Percentiles rank a stretch among this genome's conserved stretches.
phyloP scores from a whole-genome alignment of 2,329 filamentous ascomycete species.

The Teratosphaeria epicoccoides region DNA sequence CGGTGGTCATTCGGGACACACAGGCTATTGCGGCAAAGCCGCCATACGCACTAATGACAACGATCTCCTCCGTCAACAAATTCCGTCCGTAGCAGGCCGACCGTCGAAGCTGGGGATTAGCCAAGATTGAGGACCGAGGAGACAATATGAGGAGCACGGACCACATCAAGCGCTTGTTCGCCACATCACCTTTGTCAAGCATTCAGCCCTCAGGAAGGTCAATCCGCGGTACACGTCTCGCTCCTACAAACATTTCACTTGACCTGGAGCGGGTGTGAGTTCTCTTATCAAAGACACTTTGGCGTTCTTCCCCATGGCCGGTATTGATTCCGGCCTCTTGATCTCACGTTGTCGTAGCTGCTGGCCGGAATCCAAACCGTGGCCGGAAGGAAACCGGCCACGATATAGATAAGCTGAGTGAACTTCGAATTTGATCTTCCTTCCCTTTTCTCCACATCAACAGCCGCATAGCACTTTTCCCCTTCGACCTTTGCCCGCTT shows the following conservation, averaged over 20 bases:
- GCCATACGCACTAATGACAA: not conserved
- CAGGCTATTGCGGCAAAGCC: no score
- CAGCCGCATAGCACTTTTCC: not conserved
- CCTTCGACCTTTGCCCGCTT: not conserved
- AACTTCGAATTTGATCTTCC: constrained; percentile 7
- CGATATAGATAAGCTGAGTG: constrained; percentile 10
- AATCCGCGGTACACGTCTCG: no score
- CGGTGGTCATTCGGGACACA: no score
- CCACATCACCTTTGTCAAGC: not conserved
- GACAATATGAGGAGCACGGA: not conserved
- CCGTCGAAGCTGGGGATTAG: no score
- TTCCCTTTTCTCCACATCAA: constrained; percentile 10
- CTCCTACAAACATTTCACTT: not conserved
- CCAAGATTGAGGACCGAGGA: no score
- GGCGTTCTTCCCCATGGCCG: constrained; percentile 6
- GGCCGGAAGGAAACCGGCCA: constrained; percentile 16
- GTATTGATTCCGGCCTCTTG: constrained; percentile 16
- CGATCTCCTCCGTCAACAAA: not conserved
- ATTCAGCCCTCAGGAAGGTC: no score
- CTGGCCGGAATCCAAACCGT: constrained; percentile 5
- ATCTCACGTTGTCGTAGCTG: constrained; percentile 7
- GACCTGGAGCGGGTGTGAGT: not conserved
- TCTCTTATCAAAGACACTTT: not conserved
- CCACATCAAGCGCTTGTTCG: not conserved
- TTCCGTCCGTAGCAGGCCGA: no score